A percentile compares a stretch with the other conserved stretches of the same genome.
These are phyloP conservation scores for Combretum micranthum DNA, from an alignment of 345 rosid species.

Conservation along the genomic window DNA sequence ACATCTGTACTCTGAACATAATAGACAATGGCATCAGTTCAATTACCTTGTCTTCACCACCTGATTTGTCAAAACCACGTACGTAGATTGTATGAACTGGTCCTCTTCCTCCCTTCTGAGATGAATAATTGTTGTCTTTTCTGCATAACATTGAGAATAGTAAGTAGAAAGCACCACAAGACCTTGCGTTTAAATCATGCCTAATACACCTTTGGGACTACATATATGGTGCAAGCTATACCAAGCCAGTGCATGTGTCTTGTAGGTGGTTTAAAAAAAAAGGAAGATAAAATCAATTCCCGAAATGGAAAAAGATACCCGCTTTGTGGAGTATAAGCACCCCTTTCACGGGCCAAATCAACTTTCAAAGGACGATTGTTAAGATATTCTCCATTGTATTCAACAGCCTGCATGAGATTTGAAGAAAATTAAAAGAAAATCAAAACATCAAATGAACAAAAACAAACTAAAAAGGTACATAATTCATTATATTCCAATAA, in stretches of 20 bases:
- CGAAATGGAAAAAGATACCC: conserved; percentile 27
- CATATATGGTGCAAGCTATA: too few species aligned
- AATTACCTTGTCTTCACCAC: conserved; percentile 47
- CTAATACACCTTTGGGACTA: neutral
- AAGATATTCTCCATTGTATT: conserved; percentile 41
- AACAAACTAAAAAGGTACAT: neutral
- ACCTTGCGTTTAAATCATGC: neutral
- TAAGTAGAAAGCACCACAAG: neutral
- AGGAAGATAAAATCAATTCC: neutral
- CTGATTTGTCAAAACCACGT: conserved; percentile 51
- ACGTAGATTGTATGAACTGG: conserved; percentile 37
- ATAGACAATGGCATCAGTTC: neutral
- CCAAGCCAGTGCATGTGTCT: too few species aligned
- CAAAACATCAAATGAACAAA: neutral
- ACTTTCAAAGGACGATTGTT: conserved; percentile 50
- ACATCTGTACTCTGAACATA: neutral
- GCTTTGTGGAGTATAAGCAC: conserved; percentile 57
- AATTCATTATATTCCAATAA: neutral
- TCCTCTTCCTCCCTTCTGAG: conserved; percentile 42
- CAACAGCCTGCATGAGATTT: conserved; percentile 43
- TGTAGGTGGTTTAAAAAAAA: too few species aligned
- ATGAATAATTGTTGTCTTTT: conserved; percentile 32
- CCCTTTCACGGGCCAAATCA: conserved; percentile 70
- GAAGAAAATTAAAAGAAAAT: neutral
- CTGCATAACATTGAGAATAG: conserved; percentile 22